phyloP scores from a whole-genome alignment of 345 rosid genomes.

The Camelina hispida region DNA sequence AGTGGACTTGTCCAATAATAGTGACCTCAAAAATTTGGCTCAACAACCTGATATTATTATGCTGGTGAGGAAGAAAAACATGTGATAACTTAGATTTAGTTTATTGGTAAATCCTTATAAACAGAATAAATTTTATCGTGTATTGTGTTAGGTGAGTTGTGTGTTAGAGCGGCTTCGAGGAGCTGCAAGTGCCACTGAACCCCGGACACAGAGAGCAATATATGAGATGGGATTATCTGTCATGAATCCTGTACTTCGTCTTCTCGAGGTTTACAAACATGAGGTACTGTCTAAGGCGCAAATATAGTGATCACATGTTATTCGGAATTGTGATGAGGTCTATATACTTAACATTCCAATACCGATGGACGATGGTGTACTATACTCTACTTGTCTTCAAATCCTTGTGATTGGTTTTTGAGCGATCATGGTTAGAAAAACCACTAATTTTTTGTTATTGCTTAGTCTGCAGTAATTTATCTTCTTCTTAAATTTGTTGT shows the following conservation, averaged over 20 bases:
- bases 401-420: conserved; percentile 21
- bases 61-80: conserved; percentile 57
- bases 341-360: conserved; percentile 17
- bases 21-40: conserved; percentile 74
- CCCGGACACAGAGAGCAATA: conserved; percentile 87
- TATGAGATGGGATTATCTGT: conserved; percentile 90
- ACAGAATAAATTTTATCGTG: conserved; percentile 29
- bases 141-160: conserved; percentile 76
- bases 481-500: conserved; percentile 89
- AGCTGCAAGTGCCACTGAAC: conserved; percentile 93
- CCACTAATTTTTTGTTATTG: conserved; percentile 44
- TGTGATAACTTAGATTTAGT: conserved; percentile 24
- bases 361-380: conserved; percentile 1
- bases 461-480: conserved; percentile 91
- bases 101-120: conserved; percentile 23
- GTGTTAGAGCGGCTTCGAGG: conserved; percentile 94
- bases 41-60: conserved; percentile 87
- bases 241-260: conserved; percentile 68
- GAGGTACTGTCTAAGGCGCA: conserved; percentile 64
- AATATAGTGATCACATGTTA: neutral
- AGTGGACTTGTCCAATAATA: conserved; percentile 73
- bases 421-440: conserved; percentile 20
- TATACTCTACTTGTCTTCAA: conserved; percentile 11
- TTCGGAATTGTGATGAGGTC: conserved; percentile 5
- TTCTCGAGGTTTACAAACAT: conserved; percentile 90